Base-by-base conservation (phyloP, 139 green algal genomes). In the Eudorina sp. region DNA sequence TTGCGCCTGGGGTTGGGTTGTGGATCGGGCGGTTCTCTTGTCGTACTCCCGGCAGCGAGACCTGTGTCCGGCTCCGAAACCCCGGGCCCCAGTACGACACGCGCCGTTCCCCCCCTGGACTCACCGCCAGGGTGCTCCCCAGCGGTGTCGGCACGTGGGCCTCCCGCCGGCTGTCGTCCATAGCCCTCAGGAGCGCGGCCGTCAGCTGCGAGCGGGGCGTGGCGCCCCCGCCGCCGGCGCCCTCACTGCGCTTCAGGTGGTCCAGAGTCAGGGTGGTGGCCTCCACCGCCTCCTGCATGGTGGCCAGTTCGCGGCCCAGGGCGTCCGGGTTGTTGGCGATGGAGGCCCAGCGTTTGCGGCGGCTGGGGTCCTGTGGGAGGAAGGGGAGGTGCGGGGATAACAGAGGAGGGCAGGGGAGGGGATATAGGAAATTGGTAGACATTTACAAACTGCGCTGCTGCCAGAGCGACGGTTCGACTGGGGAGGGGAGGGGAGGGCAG, bases 231-330 rank as follows among this genome's bases (percentile, higher is more conserved):
- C 4, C 64, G 19, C 41, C 48, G 2, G 19, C 16, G 14, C 1
- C 51, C 34, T 72, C 83, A 4, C 18, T 34, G 34, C 48, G 48
- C 83, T 69, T 73, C 13, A 88, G 19, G 45, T 81, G 48, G 9
- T 72, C 83, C 68, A 82, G 83, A 3, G 83, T 88, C 2, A 88
- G 48, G 51, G 2, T 82, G 46, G 83, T 72, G 36, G 69, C 83
- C 48, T 88, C 83, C 9, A 51, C 48, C 83, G 83, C 83, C 68
- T 88, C 48, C 83, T 88, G 83, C 83, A 88, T 88, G 13, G 25
- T 13, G 4, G 68, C 83, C 36, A 88, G 83, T 68, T 88, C 83
- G 16, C 51, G 48, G 29, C 68, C 83, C 66, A 88, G 48, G 18
- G 48, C 36, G 0, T 58, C 48, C 8, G 48, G 27, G 68, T 82